Base-by-base conservation (phyloP, 306 rosid genomes). In the Citrullus colocynthis region DNA sequence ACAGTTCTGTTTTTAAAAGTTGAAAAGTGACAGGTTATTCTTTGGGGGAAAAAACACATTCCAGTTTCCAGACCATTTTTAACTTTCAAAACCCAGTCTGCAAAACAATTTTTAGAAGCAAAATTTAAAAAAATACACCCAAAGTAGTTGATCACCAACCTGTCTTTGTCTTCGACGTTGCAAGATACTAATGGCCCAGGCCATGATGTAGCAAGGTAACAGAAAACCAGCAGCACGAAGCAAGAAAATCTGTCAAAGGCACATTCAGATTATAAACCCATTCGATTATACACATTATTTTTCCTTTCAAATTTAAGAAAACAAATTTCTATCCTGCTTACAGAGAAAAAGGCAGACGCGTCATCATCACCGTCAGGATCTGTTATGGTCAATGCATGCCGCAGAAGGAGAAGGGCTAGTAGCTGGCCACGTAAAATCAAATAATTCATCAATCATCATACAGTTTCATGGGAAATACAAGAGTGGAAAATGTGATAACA, bases 161-260 rank as follows among this genome's bases (percentile, higher is more conserved):
- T 86, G 92, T 83, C 88, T 86, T 82, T 84, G 92, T 79, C 95
- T 82, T 32, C 83, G 85, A 75, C 83, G 87, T 77, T 83, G 95
- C 80, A 87, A 76, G 76, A 88, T 85, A 51, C 87, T 82, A 78
- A 90, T 82, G 60, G 91, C 87, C 91, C 90, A 78, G 18, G 87
- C 92, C 86, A 85, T 69, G 37, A 90, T 84, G 85, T 81, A 88
- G 84, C 86, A 87, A 8, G 92, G 88, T 66, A 90, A 83, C 34
- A 85, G 84, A 70, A 90, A 86, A 52, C 91, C 90, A 85, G 86
- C 92, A 69, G 89, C 87, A 11, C 91, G 85, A 48, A 88, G 87
- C 82, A 88, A 78, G 83, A 87, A 82, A 74, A 90, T 78, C 92
- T 90, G 89, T 45, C 55, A 62, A 71, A 80, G 32, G 44, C 3